These are phyloP conservation scores for Lizonia empirigonia DNA, from an alignment of 2,329 filamentous ascomycete genomes.

Conservation along the genomic window DNA sequence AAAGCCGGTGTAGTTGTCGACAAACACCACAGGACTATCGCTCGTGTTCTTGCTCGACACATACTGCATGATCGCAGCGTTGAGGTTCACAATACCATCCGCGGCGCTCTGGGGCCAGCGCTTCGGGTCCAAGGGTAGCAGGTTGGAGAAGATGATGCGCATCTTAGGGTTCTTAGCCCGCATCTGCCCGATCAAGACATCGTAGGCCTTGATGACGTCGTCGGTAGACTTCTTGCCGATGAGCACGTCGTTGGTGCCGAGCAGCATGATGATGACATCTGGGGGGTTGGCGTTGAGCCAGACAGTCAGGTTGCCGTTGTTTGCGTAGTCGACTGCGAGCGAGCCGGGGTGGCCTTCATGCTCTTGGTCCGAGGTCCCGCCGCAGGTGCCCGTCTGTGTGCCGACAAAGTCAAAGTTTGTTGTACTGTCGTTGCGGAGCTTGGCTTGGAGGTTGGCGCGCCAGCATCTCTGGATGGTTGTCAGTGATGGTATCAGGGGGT, in stretches of 20 bases:
- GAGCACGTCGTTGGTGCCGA: slow-evolving; percentile 54
- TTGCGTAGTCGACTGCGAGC: slow-evolving; percentile 49
- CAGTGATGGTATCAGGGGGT: slow-evolving; percentile 2
- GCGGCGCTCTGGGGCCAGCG: slow-evolving; percentile 27
- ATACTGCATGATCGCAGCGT: slow-evolving; percentile 26
- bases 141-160: slow-evolving; percentile 47
- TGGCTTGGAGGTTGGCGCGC: slow-evolving; percentile 42
- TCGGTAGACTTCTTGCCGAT: slow-evolving; percentile 37
- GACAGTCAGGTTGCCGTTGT: slow-evolving; percentile 45
- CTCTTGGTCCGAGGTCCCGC: slow-evolving; percentile 49
- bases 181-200: slow-evolving; percentile 51
- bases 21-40: slow-evolving; percentile 33
- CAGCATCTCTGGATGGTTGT: slow-evolving; percentile 40
- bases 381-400: slow-evolving; percentile 42
- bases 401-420: slow-evolving; percentile 47
- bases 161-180: slow-evolving; percentile 49
- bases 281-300: slow-evolving; percentile 50
- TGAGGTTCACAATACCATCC: slow-evolving; percentile 28
- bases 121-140: slow-evolving; percentile 34
- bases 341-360: slow-evolving; percentile 55
- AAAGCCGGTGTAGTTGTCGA: slow-evolving; percentile 40
- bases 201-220: slow-evolving; percentile 49
- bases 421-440: slow-evolving; percentile 30
- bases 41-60: slow-evolving; percentile 27
- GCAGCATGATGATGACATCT: slow-evolving; percentile 55